These are phyloP conservation scores for Penicillium sp. DNA, from an alignment of 2,329 filamentous ascomycete genomes.

Conservation along the genomic window DNA sequence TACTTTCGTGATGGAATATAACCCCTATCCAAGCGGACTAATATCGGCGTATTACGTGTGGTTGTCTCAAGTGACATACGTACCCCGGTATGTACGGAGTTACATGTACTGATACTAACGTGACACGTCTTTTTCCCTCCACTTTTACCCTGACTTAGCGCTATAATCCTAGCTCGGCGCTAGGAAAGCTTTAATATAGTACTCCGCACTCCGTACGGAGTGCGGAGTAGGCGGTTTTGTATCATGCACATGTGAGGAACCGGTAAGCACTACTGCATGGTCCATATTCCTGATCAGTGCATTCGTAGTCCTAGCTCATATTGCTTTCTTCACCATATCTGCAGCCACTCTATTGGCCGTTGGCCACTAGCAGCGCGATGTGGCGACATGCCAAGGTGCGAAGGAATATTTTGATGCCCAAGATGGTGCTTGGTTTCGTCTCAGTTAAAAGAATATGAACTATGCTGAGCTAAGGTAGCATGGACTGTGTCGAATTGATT, in stretches of 20 bases:
- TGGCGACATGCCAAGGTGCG: neutral
- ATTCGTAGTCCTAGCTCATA: neutral
- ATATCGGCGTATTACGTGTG: neutral
- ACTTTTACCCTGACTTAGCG: neutral
- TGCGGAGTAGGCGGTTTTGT: neutral
- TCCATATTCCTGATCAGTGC: neutral
- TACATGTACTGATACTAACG: neutral
- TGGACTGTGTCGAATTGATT: neutral
- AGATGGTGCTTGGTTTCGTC: neutral
- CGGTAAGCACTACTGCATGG: neutral
- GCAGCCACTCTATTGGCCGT: neutral
- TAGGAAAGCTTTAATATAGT: neutral
- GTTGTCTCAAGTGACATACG: neutral
- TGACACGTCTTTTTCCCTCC: neutral
- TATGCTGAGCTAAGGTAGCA: neutral
- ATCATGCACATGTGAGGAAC: neutral
- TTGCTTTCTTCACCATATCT: neutral
- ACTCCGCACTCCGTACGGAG: neutral
- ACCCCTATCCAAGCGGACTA: neutral
- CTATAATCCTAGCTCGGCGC: neutral
- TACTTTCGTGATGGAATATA: neutral
- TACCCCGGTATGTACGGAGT: neutral
- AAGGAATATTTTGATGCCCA: neutral
- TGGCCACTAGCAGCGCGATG: neutral
- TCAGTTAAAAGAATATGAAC: neutral